Conservation (phyloP, 2,329 filamentous ascomycete species). For the Talaromyces amestolkiae region DNA sequence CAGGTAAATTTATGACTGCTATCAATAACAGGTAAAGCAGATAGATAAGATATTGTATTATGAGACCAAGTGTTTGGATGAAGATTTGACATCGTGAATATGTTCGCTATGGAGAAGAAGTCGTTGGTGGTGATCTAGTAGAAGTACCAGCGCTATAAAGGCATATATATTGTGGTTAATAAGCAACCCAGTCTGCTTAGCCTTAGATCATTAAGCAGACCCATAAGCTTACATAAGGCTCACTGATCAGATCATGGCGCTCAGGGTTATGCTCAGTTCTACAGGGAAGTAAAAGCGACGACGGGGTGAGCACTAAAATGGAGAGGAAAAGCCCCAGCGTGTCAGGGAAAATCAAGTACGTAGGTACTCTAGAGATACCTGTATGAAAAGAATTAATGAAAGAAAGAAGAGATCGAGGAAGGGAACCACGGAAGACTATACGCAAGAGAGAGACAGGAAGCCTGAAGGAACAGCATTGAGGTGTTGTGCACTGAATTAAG, state of each 20-base stretch:
- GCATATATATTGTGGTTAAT: neutral
- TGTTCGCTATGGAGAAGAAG: constrained; percentile 6
- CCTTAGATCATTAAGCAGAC: too few species aligned
- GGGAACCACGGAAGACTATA: too few species aligned
- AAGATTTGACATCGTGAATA: neutral
- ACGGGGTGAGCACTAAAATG: neutral
- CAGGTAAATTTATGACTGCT: neutral
- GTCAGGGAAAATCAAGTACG: constrained; percentile 14
- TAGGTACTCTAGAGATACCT: neutral
- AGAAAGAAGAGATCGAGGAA: too few species aligned
- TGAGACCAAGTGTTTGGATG: neutral
- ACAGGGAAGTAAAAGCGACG: constrained; percentile 12
- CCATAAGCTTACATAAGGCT: too few species aligned
- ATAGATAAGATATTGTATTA: neutral
- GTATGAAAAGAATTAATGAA: too few species aligned
- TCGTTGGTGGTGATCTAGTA: constrained; percentile 7
- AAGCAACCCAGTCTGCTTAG: neutral
- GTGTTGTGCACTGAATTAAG: neutral
- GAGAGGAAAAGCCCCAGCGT: constrained; percentile 17
- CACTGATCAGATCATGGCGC: too few species aligned
- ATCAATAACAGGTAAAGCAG: constrained; percentile 7
- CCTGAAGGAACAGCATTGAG: too few species aligned
- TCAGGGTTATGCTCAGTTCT: constrained; percentile 18
- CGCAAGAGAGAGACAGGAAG: neutral
- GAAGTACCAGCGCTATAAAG: constrained; percentile 7